Evolutionary conservation across 1,284 basidiomycete genomes (phyloP).

Genomic region (Pterulicium gracile): DNA sequence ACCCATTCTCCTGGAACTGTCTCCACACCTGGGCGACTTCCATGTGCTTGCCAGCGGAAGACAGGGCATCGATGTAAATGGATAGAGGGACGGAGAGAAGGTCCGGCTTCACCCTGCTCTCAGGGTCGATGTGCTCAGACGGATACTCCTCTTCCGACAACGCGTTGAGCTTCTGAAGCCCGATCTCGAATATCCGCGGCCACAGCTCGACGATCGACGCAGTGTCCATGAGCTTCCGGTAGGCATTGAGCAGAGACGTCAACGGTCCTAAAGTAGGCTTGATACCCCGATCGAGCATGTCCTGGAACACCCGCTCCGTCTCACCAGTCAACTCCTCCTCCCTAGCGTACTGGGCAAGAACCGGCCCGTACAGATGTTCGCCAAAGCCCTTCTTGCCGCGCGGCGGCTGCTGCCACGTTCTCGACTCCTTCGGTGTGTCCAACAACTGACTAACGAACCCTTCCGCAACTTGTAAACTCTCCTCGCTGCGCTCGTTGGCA

Average conservation of each 20-base stretch:
- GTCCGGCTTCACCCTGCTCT: conserved; percentile 13
- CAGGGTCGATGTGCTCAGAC: conserved; percentile 6
- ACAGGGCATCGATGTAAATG: conserved; percentile 74
- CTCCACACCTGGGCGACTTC: conserved; percentile 67
- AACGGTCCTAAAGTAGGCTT: conserved; percentile 51
- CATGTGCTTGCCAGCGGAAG: conserved; percentile 48
- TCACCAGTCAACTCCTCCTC: conserved; percentile 36
- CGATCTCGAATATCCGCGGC: conserved; percentile 56
- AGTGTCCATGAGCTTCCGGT: conserved; percentile 52
- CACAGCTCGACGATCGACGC: conserved; percentile 55
- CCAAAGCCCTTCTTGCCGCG: conserved; percentile 31
- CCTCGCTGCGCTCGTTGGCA: conserved; percentile 32
- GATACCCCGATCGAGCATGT: conserved; percentile 45
- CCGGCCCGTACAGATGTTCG: conserved; percentile 50
- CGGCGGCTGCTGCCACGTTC: conserved; percentile 27
- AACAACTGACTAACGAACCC: conserved; percentile 47
- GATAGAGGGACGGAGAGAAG: conserved; percentile 74
- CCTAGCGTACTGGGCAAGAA: conserved; percentile 49
- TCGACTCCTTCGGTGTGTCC: conserved; percentile 20
- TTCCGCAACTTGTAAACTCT: conserved; percentile 46
- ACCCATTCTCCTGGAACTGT: conserved; percentile 52
- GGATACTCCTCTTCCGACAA: conserved; percentile 13
- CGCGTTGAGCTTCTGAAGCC: conserved; percentile 26
- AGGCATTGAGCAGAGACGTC: conserved; percentile 65
- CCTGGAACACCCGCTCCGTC: conserved; percentile 48